Evolutionary conservation across 768 basidiomycete species (phyloP), one percentile per base, ranked within the genome.

Genomic region (Lactarius indigo): DNA sequence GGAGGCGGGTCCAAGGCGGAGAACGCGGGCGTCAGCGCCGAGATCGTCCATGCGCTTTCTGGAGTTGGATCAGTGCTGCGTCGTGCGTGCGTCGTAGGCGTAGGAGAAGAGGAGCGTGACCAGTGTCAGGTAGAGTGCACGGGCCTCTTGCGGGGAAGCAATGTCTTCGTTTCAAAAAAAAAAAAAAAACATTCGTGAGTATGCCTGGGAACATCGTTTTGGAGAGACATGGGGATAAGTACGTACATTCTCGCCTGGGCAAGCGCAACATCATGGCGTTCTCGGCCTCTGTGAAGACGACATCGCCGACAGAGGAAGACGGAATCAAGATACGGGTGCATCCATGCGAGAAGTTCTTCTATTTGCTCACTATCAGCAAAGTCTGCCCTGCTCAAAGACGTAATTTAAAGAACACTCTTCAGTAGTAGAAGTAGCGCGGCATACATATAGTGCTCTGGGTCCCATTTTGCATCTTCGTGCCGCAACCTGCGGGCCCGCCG

Each of bases 41-140:
- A 83, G 61, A 95, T 81, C 2, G 93, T 95, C 92, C 92, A 95
- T 17, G 90, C 88, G 74, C 92, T 94, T 76, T 95, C 93, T 8
- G 91, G 83, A 3, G 90, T 92, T n/a, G 91, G 85, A 67, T 95
- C 92, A n/a, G 57, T 82, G 80, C 68, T 88, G 86, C 0, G 87
- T 91, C 5, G 88, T 91, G 47, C 92, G 87, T 59, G 84, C 81
- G 68, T 95, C 92, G 74, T 95, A 95, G 5, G 86, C 84, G 72
- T 89, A 88, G n/a, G 91, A 82, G 76, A 92, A 92, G 23, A 95
- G 82, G 10, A 95, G 72, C 7, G 87, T 85, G 64, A 88, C 73
- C 39, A 94, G 81, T 0, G 87, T 87, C 61, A 91, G 79, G 75
- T 92, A 90, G 33, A 93, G 80, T 39, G 79, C 75, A 66, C 83